A percentile compares a stretch with the other conserved stretches of the same genome.
Conservation (phyloP, 305 asterid genomes). For the Fraxinus angustifolia region DNA sequence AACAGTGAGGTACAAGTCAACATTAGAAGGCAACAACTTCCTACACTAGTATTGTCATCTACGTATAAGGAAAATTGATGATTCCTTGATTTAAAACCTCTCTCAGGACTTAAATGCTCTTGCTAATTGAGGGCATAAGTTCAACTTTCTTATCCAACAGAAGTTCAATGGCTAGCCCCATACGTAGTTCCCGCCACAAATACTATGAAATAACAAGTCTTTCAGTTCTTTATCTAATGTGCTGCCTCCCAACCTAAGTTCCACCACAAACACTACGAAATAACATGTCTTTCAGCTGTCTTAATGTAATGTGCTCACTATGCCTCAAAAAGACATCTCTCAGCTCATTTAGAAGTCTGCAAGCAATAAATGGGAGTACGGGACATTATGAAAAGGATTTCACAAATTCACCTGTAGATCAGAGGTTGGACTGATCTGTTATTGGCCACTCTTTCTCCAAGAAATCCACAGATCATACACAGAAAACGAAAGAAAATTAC, state of each 20-base stretch:
- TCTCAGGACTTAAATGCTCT: not conserved
- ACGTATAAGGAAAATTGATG: not conserved
- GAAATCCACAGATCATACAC: not conserved
- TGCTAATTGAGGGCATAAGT: not conserved
- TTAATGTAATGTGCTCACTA: not conserved
- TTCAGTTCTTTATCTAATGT: not conserved
- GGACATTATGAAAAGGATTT: not conserved
- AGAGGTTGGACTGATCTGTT: not conserved
- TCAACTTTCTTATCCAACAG: not conserved
- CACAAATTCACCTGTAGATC: not conserved
- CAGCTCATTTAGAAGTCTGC: not conserved
- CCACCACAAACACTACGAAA: not conserved
- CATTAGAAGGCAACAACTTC: not conserved
- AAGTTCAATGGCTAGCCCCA: not conserved
- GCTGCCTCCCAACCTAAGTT: not conserved
- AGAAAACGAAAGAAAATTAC: slow-evolving; percentile 28
- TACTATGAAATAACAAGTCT: not conserved
- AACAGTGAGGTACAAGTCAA: not conserved
- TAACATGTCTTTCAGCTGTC: not conserved
- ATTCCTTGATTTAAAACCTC: not conserved
- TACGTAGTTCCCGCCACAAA: not conserved
- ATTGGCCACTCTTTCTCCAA: not conserved
- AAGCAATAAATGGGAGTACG: not conserved
- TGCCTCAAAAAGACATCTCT: not conserved
- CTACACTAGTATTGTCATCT: not conserved